These are phyloP conservation scores for Balamuthia mandrillaris DNA, from an alignment of 208 protist genomes.

Conservation along the genomic window DNA sequence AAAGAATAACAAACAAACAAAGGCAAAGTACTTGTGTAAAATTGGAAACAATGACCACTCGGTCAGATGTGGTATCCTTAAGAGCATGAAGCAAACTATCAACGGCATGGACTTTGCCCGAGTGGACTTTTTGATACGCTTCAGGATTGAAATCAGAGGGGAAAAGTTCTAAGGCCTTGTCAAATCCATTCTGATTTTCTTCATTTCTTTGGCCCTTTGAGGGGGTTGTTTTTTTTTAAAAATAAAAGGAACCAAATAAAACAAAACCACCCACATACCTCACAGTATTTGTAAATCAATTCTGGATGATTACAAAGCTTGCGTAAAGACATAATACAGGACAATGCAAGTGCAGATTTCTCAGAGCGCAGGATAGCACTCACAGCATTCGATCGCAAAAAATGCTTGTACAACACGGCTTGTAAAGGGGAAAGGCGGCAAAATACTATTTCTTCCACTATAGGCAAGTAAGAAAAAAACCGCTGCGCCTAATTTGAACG, in stretches of 20 bases:
- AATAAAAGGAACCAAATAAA: background rate
- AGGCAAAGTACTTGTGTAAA: slow-evolving; percentile 12
- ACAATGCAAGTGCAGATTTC: background rate
- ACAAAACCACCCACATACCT: background rate
- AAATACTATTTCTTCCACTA: slow-evolving; percentile 32
- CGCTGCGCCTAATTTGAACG: too few relatives aligned
- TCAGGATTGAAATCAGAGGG: too few relatives aligned
- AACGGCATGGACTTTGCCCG: too few relatives aligned
- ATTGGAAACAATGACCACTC: slow-evolving; percentile 36
- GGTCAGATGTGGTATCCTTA: background rate
- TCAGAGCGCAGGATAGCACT: background rate
- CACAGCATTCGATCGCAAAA: background rate
- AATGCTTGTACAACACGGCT: slow-evolving; percentile 3
- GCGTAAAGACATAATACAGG: slow-evolving; percentile 11
- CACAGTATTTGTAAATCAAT: background rate
- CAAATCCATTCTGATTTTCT: background rate
- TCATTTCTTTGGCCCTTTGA: too few relatives aligned
- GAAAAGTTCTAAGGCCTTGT: background rate
- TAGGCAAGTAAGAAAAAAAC: background rate
- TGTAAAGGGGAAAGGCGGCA: slow-evolving; percentile 11
- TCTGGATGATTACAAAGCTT: slow-evolving; percentile 30
- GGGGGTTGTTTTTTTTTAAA: background rate
- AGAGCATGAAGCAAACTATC: too few relatives aligned
- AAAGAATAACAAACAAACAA: background rate
- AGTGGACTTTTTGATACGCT: too few relatives aligned